Evolutionary conservation across 2,329 filamentous ascomycete genomes (phyloP).

Genomic region (Pleoardoris graminearum): DNA sequence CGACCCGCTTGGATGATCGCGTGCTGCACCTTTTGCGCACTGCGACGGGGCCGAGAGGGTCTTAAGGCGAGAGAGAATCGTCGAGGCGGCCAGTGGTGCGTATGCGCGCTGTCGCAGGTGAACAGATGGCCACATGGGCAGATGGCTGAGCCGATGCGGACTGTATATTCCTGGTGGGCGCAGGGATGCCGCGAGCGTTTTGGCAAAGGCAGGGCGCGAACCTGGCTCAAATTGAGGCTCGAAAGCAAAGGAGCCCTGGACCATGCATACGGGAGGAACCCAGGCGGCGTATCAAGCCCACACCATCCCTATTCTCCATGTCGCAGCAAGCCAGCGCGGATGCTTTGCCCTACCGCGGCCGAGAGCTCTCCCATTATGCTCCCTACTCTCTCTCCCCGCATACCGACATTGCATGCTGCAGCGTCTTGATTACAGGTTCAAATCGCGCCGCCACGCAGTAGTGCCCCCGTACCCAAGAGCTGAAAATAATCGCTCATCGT

Average conservation of each 20-base stretch:
- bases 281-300: not conserved
- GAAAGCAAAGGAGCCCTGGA: not conserved
- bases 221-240: not conserved
- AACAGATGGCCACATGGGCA: conserved; percentile 15
- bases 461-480: conserved; percentile 9
- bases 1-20: conserved; percentile 10
- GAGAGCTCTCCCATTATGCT: not conserved
- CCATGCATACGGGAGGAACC: conserved; percentile 2
- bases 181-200: conserved; percentile 1
- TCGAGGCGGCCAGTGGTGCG: not conserved
- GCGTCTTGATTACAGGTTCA: not conserved
- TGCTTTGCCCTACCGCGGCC: conserved; percentile 8
- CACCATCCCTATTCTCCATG: not conserved
- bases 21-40: conserved; percentile 1
- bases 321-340: conserved; percentile 8
- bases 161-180: conserved; percentile 7
- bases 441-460: conserved; percentile 9
- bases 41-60: conserved; percentile 6
- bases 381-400: too few species aligned
- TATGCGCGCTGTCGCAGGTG: not conserved
- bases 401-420: not conserved
- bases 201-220: conserved; percentile 3
- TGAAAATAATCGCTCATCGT: conserved; percentile 18
- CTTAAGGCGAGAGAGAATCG: not conserved
- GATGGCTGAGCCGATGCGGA: conserved; percentile 16